Conservation (phyloP, 2,329 filamentous ascomycete genomes). For the Geosmithia putterillii region DNA sequence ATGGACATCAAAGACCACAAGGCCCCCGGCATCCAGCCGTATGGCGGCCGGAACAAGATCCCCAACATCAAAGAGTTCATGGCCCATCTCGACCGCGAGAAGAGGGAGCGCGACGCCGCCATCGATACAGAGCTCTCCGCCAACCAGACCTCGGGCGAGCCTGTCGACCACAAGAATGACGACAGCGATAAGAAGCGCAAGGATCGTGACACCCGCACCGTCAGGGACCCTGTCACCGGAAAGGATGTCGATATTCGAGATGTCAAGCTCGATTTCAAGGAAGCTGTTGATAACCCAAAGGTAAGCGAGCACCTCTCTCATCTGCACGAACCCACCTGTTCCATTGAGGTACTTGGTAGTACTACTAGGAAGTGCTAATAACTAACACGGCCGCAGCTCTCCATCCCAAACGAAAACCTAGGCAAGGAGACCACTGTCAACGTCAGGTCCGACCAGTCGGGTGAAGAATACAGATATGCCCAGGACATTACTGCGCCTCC, state of each 20-base stretch:
- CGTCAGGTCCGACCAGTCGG: slow-evolving; percentile 58
- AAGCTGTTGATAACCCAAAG: slow-evolving; percentile 58
- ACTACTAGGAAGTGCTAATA: neutral
- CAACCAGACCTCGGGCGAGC: slow-evolving; percentile 21
- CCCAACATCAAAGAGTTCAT: slow-evolving; percentile 83
- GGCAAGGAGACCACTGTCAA: slow-evolving; percentile 61
- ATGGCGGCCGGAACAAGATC: slow-evolving; percentile 72
- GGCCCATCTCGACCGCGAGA: slow-evolving; percentile 64
- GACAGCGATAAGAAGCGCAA: slow-evolving; percentile 13
- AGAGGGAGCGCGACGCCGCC: slow-evolving; percentile 58
- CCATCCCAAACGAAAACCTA: slow-evolving; percentile 82
- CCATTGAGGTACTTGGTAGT: neutral
- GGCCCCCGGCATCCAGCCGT: slow-evolving; percentile 41
- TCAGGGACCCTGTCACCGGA: slow-evolving; percentile 82
- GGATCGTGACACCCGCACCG: slow-evolving; percentile 48
- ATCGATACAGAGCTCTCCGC: slow-evolving; percentile 47
- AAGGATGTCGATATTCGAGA: slow-evolving; percentile 79
- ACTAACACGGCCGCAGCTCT: slow-evolving; percentile 37
- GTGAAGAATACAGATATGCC: slow-evolving; percentile 68
- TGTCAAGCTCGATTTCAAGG: slow-evolving; percentile 55
- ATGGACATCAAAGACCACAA: neutral
- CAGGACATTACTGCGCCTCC: slow-evolving; percentile 89
- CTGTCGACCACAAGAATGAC: slow-evolving; percentile 29
- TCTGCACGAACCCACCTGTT: neutral
- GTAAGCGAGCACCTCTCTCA: slow-evolving; percentile 29